Evolutionary conservation across 2,329 filamentous ascomycete species (phyloP), one percentile per base, ranked within the genome.

Genomic region (Paecilomyces sp.): DNA sequence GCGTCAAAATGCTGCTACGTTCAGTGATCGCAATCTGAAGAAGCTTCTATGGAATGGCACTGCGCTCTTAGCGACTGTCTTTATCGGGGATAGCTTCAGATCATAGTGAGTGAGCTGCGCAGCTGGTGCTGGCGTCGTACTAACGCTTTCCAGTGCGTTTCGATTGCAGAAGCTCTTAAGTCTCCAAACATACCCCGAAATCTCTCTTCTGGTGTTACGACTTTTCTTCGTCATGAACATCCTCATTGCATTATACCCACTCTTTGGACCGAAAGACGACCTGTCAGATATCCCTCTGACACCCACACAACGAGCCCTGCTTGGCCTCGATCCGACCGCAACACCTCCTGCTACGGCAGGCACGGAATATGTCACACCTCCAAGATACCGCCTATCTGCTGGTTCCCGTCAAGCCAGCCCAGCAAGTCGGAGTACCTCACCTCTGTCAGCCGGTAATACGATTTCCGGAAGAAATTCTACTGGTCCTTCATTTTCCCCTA

Each of bases 241-340:
- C 57, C 71, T 79, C 63, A 68, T 87, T 58, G 89, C 91, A 41
- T 78, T 90, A 60, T 79, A 86, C 54, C 94, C 93, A 2, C 82
- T 96, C 12, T 76, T 91, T 68, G 84, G 87, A 63, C 81, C 83
- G 52, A 82, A 82, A 66, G 94, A 97, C 74, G 84, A 92, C 63
- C 83, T 97, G 63, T 81, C 87, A 74, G 94, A 99, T 73, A 96
- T 99, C 56, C 87, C 93, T 62, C 83, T 99, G 65, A 97, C 93
- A 0, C 88, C 90, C n/a, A 86, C 87, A 12, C 94, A 97, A 79
- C 89, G 93, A 62, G 83, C 87, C 64, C 83, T 96, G 13, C 85
- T 99, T 57, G 92, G 92, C 55, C 85, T 99, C 3, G 84, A 88
- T 47, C 88, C 91, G 2, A 85, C 82, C 60, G 84, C 88, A 1